phyloP scores from a whole-genome alignment of 177 flowering plant species.

The Vitis hybrid region DNA sequence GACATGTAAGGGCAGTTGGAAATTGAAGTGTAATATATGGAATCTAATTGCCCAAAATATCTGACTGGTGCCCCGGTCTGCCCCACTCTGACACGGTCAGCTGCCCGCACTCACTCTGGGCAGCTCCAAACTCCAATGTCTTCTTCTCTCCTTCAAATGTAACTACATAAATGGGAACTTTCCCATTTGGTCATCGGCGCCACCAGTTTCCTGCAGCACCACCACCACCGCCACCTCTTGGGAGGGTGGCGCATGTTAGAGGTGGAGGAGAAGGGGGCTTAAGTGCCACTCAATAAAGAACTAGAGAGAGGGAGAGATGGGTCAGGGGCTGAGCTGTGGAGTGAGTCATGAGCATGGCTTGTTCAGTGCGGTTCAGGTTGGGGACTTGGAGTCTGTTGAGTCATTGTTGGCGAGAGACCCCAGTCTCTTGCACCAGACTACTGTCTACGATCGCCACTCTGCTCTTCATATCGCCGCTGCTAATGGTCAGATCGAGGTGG shows the following conservation, averaged over 20 bases:
- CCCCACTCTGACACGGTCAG: slow-evolving; percentile 27
- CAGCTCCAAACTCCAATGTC: slow-evolving; percentile 24
- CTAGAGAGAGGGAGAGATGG: slow-evolving; percentile 35
- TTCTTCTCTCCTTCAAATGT: slow-evolving; percentile 5
- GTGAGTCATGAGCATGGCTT: slow-evolving; percentile 41
- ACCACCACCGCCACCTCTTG: slow-evolving; percentile 17
- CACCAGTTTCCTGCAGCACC: slow-evolving; percentile 5
- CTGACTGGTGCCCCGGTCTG: slow-evolving; percentile 29
- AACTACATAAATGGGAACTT: slow-evolving; percentile 15
- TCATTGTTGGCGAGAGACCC: slow-evolving; percentile 40
- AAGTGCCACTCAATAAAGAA: slow-evolving; percentile 3
- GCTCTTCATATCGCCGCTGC: slow-evolving; percentile 71
- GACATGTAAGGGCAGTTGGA: too few species aligned
- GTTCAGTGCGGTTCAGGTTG: slow-evolving; percentile 52
- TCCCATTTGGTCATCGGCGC: slow-evolving; percentile 6
- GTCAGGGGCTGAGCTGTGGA: slow-evolving; percentile 69
- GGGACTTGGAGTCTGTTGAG: slow-evolving; percentile 40
- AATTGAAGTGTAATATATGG: background rate
- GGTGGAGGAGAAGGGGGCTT: slow-evolving; percentile 16
- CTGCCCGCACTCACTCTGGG: slow-evolving; percentile 21
- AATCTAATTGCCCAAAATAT: slow-evolving; percentile 31
- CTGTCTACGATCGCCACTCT: slow-evolving; percentile 57
- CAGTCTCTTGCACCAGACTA: slow-evolving; percentile 33
- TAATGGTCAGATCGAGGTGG: slow-evolving; percentile 79
- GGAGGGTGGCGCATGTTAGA: slow-evolving; percentile 20